Evolutionary conservation across 768 basidiomycete species (phyloP), one percentile per base, ranked within the genome.

Genomic region (Collybia sordida): DNA sequence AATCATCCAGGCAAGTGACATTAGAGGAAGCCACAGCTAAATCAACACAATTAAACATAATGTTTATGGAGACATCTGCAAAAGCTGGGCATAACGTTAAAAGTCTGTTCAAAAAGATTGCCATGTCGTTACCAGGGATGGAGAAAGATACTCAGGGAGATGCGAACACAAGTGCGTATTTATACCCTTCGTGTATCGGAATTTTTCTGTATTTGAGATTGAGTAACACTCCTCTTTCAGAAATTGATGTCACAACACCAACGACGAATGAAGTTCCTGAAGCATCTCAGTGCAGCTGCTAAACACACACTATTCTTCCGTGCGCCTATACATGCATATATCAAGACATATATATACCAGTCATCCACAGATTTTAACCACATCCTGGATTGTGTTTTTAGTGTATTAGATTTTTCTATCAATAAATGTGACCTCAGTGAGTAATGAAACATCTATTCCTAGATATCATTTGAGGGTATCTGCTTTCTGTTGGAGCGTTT

Each of bases 31-130:
- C 96, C 9, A 96, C 95, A 21, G 83, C 86, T 39, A 93, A 93
- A 63, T 81, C 94, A 12, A 87, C 91, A 39, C 87, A 96, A 65
- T 73, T 97, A 55, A 88, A 86, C 61, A 92, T 98, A 58, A 92
- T 98, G 88, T 97, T 96, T 65, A 98, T 98, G 88, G 97, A 99
- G 72, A 98, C 97, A 7, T 97, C 93, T 23, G 97, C 97, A 24
- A 99, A 99, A 68, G 97, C 97, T 6, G 97, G 97, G 2, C 97
- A 98, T 67, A 99, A 99, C 57, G 97, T 99, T 53, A 99, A 99
- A 76, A 91, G 91, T 57, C 69, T 99, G 58, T 99, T 99, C 80
- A 95, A 98, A 77, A 98, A 98, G 79, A 99, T 99, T 57, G 97
- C 97, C 1, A 86, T 98, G 87, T 94, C 94, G 2, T 71, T 99